Evolutionary conservation across 2,329 filamentous ascomycete species (phyloP), one percentile per base, ranked within the genome.

Genomic region (Clonostachys rosea): DNA sequence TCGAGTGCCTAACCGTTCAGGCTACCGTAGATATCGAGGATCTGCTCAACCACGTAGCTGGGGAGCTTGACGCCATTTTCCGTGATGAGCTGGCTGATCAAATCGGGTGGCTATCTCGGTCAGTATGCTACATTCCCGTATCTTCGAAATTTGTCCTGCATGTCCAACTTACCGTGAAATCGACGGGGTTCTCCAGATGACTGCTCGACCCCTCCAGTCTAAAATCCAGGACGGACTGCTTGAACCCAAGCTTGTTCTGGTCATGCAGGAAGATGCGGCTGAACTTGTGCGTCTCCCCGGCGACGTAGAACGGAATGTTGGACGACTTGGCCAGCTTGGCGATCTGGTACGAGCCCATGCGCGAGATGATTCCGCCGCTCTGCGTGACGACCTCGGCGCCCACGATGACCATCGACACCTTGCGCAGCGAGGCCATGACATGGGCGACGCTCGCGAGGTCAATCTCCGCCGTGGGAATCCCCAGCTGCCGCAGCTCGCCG

Each of bases 201-300:
- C 78, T 63, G 47, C 66, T 70, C 40, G 57, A 44, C 12, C 52
- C 71, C 6, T 78, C 73, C 2, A 80, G 81, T 56, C 75, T 76
- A 63, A 94, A 95, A 43, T 89, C 81, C 49, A 94, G 75, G 13
- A 95, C 78, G 34, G 82, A 78, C 66, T 96, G 90, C 60, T 86
- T 79, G 54, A 95, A 72, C 1, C 88, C 88, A 49, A 95, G 71
- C 60, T 94, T 88, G 49, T 85, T 82, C 67, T 96, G 90, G 52
- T 86, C 83, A 18, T 2, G 92, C 89, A 40, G 16, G 58, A 91
- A 94, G 47, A 94, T 78, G 58, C 91, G 80, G 42, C 95, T 90
- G 62, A 99, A 96, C 70, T 99, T 99, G 74, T 99, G 94, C 58
- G 89, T 95, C 72, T 99, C 94, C 2, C 87, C 87, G 6, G 94